Base-by-base conservation (phyloP, 2,329 filamentous ascomycete genomes). In the Claviceps pusilla region DNA sequence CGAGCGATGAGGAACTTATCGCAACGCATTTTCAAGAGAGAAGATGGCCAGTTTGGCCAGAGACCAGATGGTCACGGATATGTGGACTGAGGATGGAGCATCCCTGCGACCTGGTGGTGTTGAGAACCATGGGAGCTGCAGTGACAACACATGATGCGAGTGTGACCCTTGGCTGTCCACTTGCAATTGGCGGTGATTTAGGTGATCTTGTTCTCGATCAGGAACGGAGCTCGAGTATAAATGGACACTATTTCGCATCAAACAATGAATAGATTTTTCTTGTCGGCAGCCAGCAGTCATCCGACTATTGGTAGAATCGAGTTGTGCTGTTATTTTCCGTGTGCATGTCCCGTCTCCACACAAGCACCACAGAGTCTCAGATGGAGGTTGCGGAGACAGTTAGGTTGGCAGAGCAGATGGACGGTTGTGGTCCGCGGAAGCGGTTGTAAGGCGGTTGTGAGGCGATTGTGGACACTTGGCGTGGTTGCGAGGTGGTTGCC, bases 401-500 rank as follows among this genome's bases (percentile, higher is more conserved):
- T 16, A 41, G 11, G 16, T 41, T 16, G 24, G 11, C 12, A 7
- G 2, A 37, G 9, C 11, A 37, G 35, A 14, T 7, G 19, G 28
- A 7, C 14, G 19, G 12, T 46, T n/a, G 45, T 3, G 24, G 24
- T 24, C 24, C 24, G 24, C 24, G 19, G 42, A 45, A 19, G 19
- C 43, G 43, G 12, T 16, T 41, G 37, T 16, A 16, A 16, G 37
- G 12, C 39, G 45, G 24, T 31, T 31, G 45, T 16, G 28, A 3
- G 45, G 24, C 37, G 37, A 11, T 39, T 39, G 37, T 14, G 37
- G 28, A 28, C 46, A 31, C 11, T 24, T 24, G 41, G 7, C 24
- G 31, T 37, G 41, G 50, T 37, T 46, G 28, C 10, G 48, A 11
- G 19, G 48, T 12, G 45, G 55, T 57, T 57, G 55, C 52, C 50